Evolutionary conservation across 805 yeast genomes (phyloP), one percentile per base, ranked within the genome.

Genomic region (Cyberlindnera mycetangii): DNA sequence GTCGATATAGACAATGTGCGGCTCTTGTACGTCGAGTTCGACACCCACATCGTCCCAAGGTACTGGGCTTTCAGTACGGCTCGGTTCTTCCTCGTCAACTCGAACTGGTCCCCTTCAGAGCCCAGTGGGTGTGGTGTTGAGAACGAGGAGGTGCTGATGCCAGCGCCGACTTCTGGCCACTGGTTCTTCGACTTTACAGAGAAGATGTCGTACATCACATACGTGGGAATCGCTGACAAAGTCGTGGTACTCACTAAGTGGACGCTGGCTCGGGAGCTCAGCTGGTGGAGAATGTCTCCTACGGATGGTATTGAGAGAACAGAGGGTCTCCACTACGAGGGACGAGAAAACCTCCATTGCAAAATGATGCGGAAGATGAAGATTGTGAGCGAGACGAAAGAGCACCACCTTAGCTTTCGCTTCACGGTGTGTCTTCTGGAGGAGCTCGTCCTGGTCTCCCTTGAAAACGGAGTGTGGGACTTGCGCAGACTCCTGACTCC

Each of bases 1-100:
- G 17, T 6, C 5, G 7, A 5, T 7, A 24, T 36, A 5, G 8
- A 25, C 8, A 16, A 15, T 8, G n/a, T n/a, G n/a, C n/a, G n/a
- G n/a, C n/a, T n/a, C n/a, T 16, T 24, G 12, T 36, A 36, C 19
- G n/a, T 36, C 16, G 32, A 36, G 39, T 36, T 36, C 17, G 39
- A 36, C 31, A 36, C 39, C n/a, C 39, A 36, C 18, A 25, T 25
- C 9, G 21, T 36, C 39, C 39, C 4, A 10, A 36, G 7, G 3
- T 24, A 5, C 16, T 16, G 16, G 7, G 24, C n/a, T 9, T 9
- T 9, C 3, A 24, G n/a, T 24, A 24, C 32, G 15, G 16, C 15
- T n/a, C 4, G 15, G 8, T 36, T 36, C 16, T 24, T 32, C 6
- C 39, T 36, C 11, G 20, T 22, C 19, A 36, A 36, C 16, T n/a